These are phyloP conservation scores for Dioscorea zingiberensis DNA, from an alignment of 106 monocot genomes.

Conservation along the genomic window DNA sequence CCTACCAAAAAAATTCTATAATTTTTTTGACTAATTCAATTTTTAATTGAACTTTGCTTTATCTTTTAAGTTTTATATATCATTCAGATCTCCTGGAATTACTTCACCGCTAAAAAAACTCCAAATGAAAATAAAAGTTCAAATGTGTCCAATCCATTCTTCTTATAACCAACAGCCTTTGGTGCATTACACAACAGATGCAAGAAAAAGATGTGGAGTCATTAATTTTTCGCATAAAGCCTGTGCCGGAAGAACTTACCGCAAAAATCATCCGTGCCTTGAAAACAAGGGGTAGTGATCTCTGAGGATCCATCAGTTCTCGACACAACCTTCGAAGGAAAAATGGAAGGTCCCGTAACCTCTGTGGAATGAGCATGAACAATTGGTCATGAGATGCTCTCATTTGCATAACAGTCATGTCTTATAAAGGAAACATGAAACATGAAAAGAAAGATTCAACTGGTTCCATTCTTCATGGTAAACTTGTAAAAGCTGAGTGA, in stretches of 20 bases:
- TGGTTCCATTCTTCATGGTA: no score
- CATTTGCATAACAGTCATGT: no score
- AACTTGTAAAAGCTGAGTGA: no score
- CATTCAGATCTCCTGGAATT: background rate
- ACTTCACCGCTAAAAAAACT: background rate
- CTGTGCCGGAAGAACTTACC: conserved; percentile 31
- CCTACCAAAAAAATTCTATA: no score
- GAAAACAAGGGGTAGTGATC: conserved; percentile 89
- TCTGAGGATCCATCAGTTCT: conserved; percentile 88
- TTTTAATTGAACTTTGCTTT: background rate
- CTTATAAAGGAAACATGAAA: no score
- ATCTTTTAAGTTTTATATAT: background rate
- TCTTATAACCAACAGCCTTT: background rate
- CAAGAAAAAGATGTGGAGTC: background rate
- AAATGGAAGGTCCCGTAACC: conserved; percentile 78
- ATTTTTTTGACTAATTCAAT: no score
- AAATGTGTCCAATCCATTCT: background rate
- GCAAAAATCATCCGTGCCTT: conserved; percentile 64
- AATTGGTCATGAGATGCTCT: no score
- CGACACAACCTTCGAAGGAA: conserved; percentile 62
- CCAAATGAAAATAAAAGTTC: no score
- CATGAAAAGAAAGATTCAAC: no score
- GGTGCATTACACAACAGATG: background rate
- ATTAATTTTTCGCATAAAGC: background rate
- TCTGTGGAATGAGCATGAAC: conserved; percentile 27